Evolutionary conservation across 352 stramenopile species (phyloP), one percentile per base, ranked within the genome.

Genomic region (Phytopythium ostracodes): DNA sequence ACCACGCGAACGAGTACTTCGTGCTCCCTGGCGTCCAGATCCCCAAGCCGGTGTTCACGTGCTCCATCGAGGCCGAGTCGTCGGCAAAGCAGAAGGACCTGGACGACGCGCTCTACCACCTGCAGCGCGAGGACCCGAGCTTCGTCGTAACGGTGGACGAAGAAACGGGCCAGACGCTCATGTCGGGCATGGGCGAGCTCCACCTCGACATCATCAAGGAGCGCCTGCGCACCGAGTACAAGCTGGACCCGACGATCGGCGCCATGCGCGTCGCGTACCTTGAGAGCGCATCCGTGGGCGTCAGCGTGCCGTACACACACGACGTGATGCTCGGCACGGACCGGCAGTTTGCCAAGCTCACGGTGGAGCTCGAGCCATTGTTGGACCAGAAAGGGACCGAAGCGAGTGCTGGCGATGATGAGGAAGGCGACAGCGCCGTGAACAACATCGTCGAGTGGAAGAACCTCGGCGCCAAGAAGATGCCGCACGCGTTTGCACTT

Each of bases 121-220:
- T 94, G 44, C 82, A 94, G 67, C 77, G 79, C 7, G 95, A 98
- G 73, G 98, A 99, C 80, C 98, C 98, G 17, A 99, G 96, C 52
- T 96, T 99, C 59, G 79, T 97, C 35, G 93, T 99, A 2, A 87
- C 85, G 40, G 83, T 98, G 27, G 97, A 99, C 73, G 73, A 90
- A 8, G 96, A 99, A 64, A 99, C 91, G 10, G 98, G 98, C 31
- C 93, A 99, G 83, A 99, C 96, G 49, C 96, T 99, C 62, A 95
- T 99, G 63, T 98, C 85, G 65, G 98, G 98, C 29, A 91, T 98
- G 76, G 95, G 95, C 20, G 95, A 98, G 71, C 76, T 98, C 14
- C 95, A 98, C 59, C 80, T 98, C 52, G 91, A 98, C 65, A 96
- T 98, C 59, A 87, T 96, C 44, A 74, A 96, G 40, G 93, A 98